Conservation (phyloP, 148 eudicot species). For the Pharnaceum exiguum region DNA sequence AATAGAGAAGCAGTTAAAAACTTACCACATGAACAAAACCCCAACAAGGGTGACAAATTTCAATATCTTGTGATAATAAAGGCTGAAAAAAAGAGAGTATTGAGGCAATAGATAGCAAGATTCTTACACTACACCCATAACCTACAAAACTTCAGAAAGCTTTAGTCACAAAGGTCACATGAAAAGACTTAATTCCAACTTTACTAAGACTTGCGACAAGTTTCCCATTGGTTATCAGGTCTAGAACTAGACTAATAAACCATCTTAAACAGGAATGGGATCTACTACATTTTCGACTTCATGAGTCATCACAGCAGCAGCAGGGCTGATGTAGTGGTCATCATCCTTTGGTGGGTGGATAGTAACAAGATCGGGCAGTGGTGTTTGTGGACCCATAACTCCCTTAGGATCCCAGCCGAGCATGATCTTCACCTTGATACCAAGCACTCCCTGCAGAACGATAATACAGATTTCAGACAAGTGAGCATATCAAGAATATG, state of each 20-base stretch:
- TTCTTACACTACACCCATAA: too few relatives aligned
- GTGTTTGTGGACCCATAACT: slow-evolving; percentile 61
- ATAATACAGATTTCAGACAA: not conserved
- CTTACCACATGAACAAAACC: too few relatives aligned
- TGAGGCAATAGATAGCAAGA: too few relatives aligned
- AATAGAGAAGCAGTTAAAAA: too few relatives aligned
- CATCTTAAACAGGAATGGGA: slow-evolving; percentile 17
- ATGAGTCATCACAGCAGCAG: slow-evolving; percentile 15
- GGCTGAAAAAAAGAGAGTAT: too few relatives aligned
- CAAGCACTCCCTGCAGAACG: slow-evolving; percentile 53
- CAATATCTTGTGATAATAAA: too few relatives aligned
- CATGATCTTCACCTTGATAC: slow-evolving; percentile 82
- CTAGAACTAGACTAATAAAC: not conserved
- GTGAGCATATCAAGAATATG: not conserved
- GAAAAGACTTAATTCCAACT: not conserved
- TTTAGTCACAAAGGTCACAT: too few relatives aligned
- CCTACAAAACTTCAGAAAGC: too few relatives aligned
- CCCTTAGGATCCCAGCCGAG: slow-evolving; percentile 81
- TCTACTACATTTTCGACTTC: slow-evolving; percentile 32
- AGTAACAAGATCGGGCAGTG: slow-evolving; percentile 63
- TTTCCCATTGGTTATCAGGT: not conserved
- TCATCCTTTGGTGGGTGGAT: slow-evolving; percentile 78
- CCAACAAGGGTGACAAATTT: too few relatives aligned
- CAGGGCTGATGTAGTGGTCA: slow-evolving; percentile 22
- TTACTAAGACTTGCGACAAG: not conserved